phyloP scores from a whole-genome alignment of 1,284 basidiomycete genomes.

The Ustilago sp. region DNA sequence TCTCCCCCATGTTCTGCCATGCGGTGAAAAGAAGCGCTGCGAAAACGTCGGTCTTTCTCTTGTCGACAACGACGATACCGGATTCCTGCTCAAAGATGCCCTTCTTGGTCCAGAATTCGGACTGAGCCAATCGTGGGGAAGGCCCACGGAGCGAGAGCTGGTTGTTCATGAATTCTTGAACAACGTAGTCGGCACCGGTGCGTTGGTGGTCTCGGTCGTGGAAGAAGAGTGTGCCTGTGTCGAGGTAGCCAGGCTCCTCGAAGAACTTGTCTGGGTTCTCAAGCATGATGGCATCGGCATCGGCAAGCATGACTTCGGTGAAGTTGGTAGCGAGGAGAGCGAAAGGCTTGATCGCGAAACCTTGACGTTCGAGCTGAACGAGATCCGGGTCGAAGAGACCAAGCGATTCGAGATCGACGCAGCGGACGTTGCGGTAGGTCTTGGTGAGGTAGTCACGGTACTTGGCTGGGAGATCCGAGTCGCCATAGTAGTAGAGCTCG shows the following conservation, averaged over 20 bases:
- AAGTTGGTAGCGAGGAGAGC: constrained; percentile 54
- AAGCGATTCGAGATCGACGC: constrained; percentile 41
- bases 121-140: constrained; percentile 30
- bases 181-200: constrained; percentile 33
- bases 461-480: constrained; percentile 48
- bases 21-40: constrained; percentile 49
- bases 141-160: constrained; percentile 46
- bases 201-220: constrained; percentile 52
- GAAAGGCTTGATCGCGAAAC: constrained; percentile 54
- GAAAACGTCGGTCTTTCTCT: constrained; percentile 46
- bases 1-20: constrained; percentile 55
- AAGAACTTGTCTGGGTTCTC: constrained; percentile 47
- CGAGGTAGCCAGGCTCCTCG: constrained; percentile 46
- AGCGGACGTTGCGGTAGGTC: constrained; percentile 43
- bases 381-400: constrained; percentile 50
- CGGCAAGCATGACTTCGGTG: constrained; percentile 53
- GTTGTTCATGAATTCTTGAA: constrained; percentile 52
- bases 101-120: constrained; percentile 52
- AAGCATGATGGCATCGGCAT: constrained; percentile 52
- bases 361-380: constrained; percentile 46
- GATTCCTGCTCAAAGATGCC: constrained; percentile 54
- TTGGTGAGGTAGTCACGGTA: constrained; percentile 48
- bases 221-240: constrained; percentile 57
- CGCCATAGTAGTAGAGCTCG: constrained; percentile 57
- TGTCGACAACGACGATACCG: constrained; percentile 54